Conservation (phyloP, 202 grass and related monocot genomes). For the Dendrocalamus latiflorus region DNA sequence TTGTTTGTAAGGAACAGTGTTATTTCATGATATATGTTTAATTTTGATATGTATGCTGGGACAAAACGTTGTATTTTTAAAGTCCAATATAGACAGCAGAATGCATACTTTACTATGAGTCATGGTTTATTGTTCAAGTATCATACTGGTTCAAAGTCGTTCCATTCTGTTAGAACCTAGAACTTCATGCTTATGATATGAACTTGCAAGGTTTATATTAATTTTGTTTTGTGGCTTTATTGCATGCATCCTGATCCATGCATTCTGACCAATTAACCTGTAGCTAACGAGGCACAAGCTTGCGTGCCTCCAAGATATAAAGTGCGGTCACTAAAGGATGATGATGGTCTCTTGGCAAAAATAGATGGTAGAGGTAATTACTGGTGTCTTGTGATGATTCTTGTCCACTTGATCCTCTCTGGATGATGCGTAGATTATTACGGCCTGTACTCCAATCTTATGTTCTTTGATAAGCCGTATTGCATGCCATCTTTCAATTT, state of each 20-base stretch:
- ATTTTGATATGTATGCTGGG: not conserved
- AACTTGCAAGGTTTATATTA: not conserved
- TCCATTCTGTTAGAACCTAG: not conserved
- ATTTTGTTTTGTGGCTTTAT: constrained; percentile 16
- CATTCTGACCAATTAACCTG: constrained; percentile 2
- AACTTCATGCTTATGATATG: not conserved
- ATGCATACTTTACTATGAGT: not conserved
- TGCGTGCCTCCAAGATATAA: constrained; percentile 53
- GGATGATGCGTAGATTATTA: not conserved
- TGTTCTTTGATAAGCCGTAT: not conserved
- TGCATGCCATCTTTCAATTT: not conserved
- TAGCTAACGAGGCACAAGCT: constrained; percentile 63
- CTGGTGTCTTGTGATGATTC: not conserved
- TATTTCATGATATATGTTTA: not conserved
- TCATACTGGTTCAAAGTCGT: not conserved
- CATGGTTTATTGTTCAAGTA: not conserved
- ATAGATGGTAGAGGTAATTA: constrained; percentile 55
- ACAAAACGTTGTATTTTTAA: not conserved
- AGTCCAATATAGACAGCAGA: not conserved
- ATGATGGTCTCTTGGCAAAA: constrained; percentile 63
- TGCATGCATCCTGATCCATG: not conserved
- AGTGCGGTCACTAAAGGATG: constrained; percentile 47
- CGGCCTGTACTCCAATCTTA: not conserved
- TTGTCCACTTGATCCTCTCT: not conserved
- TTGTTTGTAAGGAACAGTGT: not conserved